These are phyloP conservation scores for Vicia villosa DNA, from an alignment of 306 rosid species.

Conservation along the genomic window DNA sequence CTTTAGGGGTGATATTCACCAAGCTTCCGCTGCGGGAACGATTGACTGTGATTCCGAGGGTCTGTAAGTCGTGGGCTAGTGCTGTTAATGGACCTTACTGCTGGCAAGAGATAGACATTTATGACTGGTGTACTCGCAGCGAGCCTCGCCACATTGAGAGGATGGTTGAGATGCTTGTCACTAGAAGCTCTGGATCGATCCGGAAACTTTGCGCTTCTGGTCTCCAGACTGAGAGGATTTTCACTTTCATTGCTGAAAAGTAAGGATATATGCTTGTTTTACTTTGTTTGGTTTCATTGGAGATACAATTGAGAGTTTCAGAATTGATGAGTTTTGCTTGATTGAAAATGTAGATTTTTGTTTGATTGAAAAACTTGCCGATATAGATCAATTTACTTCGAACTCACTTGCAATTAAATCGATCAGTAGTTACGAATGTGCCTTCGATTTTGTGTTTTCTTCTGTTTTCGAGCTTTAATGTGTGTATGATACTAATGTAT, in stretches of 20 bases:
- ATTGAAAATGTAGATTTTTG: no score
- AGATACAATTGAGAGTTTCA: neutral
- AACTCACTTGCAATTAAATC: no score
- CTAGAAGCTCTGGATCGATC: constrained; percentile 73
- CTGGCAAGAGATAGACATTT: constrained; percentile 93
- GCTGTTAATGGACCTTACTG: constrained; percentile 78
- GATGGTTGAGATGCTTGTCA: constrained; percentile 70
- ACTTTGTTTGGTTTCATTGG: neutral
- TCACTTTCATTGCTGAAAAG: constrained; percentile 84
- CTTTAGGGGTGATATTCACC: constrained; percentile 77
- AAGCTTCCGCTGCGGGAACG: constrained; percentile 67
- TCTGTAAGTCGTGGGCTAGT: constrained; percentile 84
- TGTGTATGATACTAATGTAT: neutral
- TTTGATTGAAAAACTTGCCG: no score
- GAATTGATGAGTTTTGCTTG: neutral
- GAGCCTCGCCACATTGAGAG: constrained; percentile 59
- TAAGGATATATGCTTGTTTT: constrained; percentile 46
- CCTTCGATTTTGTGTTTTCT: neutral
- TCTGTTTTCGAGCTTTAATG: neutral
- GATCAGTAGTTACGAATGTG: neutral
- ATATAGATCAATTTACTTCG: no score
- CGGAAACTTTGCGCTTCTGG: constrained; percentile 77
- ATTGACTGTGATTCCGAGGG: constrained; percentile 77
- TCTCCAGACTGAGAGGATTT: constrained; percentile 54
- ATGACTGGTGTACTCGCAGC: constrained; percentile 73